Conservation (phyloP, 768 basidiomycete genomes). For the Boletus rubropictus region DNA sequence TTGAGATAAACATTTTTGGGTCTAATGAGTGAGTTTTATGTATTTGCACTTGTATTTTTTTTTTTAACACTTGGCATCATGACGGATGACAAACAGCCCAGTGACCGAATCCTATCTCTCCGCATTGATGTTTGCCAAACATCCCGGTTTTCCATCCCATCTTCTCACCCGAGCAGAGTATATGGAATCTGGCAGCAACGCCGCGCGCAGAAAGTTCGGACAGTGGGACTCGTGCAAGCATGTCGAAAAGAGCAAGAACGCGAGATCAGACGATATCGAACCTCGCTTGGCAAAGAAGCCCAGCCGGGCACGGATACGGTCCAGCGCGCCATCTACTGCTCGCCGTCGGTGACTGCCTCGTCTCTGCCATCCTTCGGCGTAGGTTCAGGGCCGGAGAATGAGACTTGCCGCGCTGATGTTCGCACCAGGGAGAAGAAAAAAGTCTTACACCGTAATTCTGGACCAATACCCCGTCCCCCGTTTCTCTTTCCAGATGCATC, state of each 20-base stretch:
- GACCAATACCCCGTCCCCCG: conserved; percentile 4
- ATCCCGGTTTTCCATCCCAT: conserved; percentile 43
- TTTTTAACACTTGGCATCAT: conserved; percentile 6
- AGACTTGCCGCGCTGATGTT: not conserved
- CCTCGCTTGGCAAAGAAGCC: conserved; percentile 24
- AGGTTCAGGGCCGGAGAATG: conserved; percentile 14
- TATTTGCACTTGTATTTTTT: not conserved
- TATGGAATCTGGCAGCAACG: conserved; percentile 71
- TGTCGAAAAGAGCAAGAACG: conserved; percentile 22
- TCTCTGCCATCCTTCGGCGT: conserved; percentile 1
- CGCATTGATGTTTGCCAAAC: conserved; percentile 52
- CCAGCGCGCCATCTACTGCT: conserved; percentile 13
- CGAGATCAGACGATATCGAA: conserved; percentile 20
- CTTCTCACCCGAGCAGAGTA: conserved; percentile 80
- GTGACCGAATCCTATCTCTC: conserved; percentile 60
- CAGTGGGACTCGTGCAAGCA: conserved; percentile 43
- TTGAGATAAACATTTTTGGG: conserved; percentile 66
- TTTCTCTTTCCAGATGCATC: conserved; percentile 6
- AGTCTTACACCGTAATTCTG: not conserved
- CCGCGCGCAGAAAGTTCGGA: conserved; percentile 68
- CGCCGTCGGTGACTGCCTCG: conserved; percentile 27
- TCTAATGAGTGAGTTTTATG: conserved; percentile 61
- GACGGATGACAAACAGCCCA: conserved; percentile 40
- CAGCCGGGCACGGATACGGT: conserved; percentile 25
- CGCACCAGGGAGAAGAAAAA: not conserved